phyloP scores from a whole-genome alignment of 192 early-diverging fungal species.

The Allomyces macrogynus region DNA sequence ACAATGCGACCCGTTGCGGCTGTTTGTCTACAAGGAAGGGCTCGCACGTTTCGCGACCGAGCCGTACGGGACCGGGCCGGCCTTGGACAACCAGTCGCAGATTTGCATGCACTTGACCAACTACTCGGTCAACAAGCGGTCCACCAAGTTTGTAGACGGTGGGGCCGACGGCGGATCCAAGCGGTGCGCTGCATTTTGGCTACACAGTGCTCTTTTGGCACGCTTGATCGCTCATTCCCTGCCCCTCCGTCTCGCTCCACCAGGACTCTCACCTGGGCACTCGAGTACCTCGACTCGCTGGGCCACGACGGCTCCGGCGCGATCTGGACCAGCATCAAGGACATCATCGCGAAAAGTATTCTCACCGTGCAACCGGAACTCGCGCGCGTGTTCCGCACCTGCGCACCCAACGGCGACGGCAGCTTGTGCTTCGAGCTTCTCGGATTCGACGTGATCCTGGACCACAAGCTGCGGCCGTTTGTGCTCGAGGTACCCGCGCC shows the following conservation, averaged over 20 bases:
- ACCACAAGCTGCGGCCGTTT: conserved; percentile 35
- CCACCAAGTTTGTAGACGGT: conserved; percentile 15
- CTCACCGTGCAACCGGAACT: conserved; percentile 29
- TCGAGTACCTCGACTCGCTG: conserved; percentile 6
- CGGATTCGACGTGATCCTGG: conserved; percentile 39
- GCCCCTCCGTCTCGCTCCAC: no score
- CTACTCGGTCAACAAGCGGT: conserved; percentile 40
- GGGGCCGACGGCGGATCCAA: conserved; percentile 12
- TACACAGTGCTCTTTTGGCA: no score
- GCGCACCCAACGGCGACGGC: not conserved
- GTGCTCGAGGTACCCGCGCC: conserved; percentile 19
- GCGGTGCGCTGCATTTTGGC: conserved; percentile 6
- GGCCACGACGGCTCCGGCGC: conserved; percentile 6
- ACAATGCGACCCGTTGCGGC: conserved; percentile 23
- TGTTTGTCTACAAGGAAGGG: conserved; percentile 34
- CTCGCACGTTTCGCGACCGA: conserved; percentile 38
- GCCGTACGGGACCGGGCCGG: conserved; percentile 16
- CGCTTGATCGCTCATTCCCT: no score
- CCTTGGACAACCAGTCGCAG: conserved; percentile 16
- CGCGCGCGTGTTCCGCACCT: conserved; percentile 17
- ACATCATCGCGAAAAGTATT: conserved; percentile 30
- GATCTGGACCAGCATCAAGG: conserved; percentile 21
- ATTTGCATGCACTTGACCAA: conserved; percentile 42
- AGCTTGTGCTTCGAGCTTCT: conserved; percentile 33
- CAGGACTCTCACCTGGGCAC: conserved; percentile 1